A percentile compares a stretch with the other conserved stretches of the same genome.
Evolutionary conservation across 768 basidiomycete species (phyloP).

Genomic region (Russula vinacea): DNA sequence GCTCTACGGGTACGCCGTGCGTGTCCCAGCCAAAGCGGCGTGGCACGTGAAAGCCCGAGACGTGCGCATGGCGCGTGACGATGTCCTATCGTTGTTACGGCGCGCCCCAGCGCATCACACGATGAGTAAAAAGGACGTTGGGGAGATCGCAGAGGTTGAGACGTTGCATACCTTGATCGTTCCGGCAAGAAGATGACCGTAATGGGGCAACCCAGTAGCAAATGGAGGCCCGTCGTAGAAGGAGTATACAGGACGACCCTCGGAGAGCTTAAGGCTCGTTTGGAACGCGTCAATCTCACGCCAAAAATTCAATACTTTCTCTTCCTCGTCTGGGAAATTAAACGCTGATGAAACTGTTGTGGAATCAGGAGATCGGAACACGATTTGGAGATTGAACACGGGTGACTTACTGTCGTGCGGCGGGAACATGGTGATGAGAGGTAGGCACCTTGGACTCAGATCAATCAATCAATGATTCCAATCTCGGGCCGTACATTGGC

Average conservation of each 20-base stretch:
- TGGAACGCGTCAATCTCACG: slow-evolving; percentile 96
- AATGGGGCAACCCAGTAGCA: slow-evolving; percentile 94
- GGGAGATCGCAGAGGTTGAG: neutral
- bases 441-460: neutral
- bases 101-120: neutral
- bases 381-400: neutral
- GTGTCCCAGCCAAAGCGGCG: slow-evolving; percentile 99
- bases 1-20: slow-evolving; percentile 97
- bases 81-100: slow-evolving; percentile 68
- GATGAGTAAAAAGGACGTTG: slow-evolving; percentile 13
- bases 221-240: slow-evolving; percentile 99
- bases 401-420: slow-evolving; percentile 65
- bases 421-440: slow-evolving; percentile 41
- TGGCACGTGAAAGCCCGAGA: slow-evolving; percentile 87
- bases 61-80: slow-evolving; percentile 92
- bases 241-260: slow-evolving; percentile 84
- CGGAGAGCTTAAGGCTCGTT: slow-evolving; percentile 87
- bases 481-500: slow-evolving; percentile 9
- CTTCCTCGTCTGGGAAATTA: slow-evolving; percentile 84
- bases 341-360: slow-evolving; percentile 69
- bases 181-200: slow-evolving; percentile 89
- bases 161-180: slow-evolving; percentile 74
- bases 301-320: slow-evolving; percentile 90
- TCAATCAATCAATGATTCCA: slow-evolving; percentile 4
- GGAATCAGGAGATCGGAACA: slow-evolving; percentile 19